Evolutionary conservation across 2,329 filamentous ascomycete genomes (phyloP).

Genomic region (Tolypocladium endophyticum): DNA sequence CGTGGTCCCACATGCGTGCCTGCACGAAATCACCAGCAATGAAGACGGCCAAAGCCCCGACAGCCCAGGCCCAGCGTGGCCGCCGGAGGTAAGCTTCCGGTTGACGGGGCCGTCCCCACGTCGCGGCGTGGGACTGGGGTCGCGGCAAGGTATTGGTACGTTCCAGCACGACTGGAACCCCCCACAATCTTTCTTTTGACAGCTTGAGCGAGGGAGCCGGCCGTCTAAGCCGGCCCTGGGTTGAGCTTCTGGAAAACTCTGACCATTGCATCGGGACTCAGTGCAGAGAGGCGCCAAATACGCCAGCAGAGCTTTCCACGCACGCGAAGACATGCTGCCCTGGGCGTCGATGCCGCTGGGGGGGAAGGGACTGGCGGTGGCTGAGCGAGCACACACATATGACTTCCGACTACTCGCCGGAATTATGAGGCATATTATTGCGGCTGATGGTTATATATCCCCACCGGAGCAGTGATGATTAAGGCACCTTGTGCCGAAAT

Average conservation of each 20-base stretch:
- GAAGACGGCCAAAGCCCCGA: not conserved
- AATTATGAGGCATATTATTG: not conserved
- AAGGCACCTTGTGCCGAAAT: not conserved
- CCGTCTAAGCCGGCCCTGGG: not conserved
- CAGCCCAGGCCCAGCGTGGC: not conserved
- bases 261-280: not conserved
- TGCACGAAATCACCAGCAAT: not conserved
- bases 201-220: not conserved
- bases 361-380: not conserved
- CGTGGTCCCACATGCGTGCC: not conserved
- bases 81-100: not conserved
- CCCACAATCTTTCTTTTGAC: not conserved
- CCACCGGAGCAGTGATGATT: not conserved
- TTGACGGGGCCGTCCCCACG: not conserved
- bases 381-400: not conserved
- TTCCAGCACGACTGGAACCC: not conserved
- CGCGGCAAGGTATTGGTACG: not conserved
- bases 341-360: not conserved
- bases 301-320: not conserved
- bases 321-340: not conserved
- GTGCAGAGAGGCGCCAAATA: not conserved
- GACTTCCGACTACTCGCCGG: too few species aligned
- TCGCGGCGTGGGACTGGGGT: not conserved
- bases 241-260: not conserved
- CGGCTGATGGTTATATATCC: not conserved